Conservation (phyloP, 768 basidiomycete species). For the Mycena albidolilacea region DNA sequence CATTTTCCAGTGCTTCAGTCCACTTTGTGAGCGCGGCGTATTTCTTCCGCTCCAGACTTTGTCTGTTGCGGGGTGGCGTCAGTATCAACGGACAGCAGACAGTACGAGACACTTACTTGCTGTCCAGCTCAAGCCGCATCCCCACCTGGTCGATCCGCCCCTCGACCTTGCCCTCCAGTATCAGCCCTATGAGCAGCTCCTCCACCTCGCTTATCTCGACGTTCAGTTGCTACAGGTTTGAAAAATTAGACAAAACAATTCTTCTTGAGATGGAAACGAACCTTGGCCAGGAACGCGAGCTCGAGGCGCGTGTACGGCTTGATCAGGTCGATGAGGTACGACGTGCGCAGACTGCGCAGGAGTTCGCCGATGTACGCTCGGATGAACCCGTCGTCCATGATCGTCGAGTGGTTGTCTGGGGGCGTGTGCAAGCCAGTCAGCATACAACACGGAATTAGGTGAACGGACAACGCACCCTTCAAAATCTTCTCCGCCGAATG, state of each 20-base stretch:
- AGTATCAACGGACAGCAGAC: background rate
- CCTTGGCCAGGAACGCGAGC: conserved; percentile 93
- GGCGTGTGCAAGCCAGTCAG: background rate
- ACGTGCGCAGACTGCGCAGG: conserved; percentile 92
- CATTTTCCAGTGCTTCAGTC: conserved; percentile 84
- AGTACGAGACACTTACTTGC: conserved; percentile 69
- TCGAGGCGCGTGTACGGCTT: conserved; percentile 97
- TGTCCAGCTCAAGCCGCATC: conserved; percentile 91
- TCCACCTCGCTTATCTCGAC: conserved; percentile 95
- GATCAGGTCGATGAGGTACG: conserved; percentile 98
- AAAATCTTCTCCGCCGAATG: conserved; percentile 98
- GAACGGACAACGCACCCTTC: conserved; percentile 66
- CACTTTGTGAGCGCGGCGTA: conserved; percentile 87
- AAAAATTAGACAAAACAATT: conserved; percentile 5
- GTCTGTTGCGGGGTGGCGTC: conserved; percentile 59
- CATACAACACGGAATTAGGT: background rate
- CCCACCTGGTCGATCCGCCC: conserved; percentile 97
- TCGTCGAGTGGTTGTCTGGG: conserved; percentile 92
- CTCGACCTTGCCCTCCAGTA: conserved; percentile 97
- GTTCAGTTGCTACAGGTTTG: conserved; percentile 84
- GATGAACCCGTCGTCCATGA: conserved; percentile 97
- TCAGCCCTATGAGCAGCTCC: conserved; percentile 92
- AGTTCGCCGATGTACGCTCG: conserved; percentile 97
- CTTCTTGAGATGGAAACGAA: background rate
- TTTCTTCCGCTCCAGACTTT: conserved; percentile 89